phyloP scores from a whole-genome alignment of 768 basidiomycete species.

The Pilatotrama ljubarskyi region DNA sequence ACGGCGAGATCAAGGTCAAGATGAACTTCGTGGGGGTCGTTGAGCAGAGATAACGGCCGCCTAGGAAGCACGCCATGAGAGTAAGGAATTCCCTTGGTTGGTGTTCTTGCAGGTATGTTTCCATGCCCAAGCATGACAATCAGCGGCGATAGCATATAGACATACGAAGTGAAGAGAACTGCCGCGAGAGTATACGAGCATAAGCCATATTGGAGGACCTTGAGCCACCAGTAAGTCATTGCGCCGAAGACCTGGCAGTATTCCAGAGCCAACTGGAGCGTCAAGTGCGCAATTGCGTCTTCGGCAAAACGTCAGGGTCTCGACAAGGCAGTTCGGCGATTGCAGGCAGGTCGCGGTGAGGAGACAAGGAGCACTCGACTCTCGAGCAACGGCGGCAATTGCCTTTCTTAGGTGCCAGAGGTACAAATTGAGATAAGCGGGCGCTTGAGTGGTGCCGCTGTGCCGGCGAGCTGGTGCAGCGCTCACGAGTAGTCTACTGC shows the following conservation, averaged over 20 bases:
- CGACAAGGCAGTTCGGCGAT: too few relatives aligned
- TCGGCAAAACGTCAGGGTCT: too few relatives aligned
- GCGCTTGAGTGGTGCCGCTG: not conserved
- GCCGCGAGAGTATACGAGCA: slow-evolving; percentile 30
- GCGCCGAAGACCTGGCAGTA: not conserved
- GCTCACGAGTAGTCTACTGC: not conserved
- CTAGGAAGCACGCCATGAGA: not conserved
- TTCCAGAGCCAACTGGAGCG: too few relatives aligned
- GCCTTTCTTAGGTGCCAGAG: not conserved
- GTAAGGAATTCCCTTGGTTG: not conserved
- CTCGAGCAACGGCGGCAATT: slow-evolving; percentile 10
- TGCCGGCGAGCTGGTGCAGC: too few relatives aligned
- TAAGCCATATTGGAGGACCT: slow-evolving; percentile 10
- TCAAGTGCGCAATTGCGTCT: too few relatives aligned
- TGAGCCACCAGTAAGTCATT: not conserved
- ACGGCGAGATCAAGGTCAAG: slow-evolving; percentile 1
- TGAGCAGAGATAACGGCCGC: not conserved
- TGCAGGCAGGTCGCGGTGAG: not conserved
- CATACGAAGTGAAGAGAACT: slow-evolving; percentile 35
- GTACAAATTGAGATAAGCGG: not conserved
- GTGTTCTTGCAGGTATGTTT: not conserved
- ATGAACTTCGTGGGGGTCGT: slow-evolving; percentile 7
- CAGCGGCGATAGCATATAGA: slow-evolving; percentile 21
- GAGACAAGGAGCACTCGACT: not conserved
- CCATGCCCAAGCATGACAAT: not conserved